These are phyloP conservation scores for Boletus speciosus DNA, from an alignment of 768 basidiomycete genomes.

Conservation along the genomic window DNA sequence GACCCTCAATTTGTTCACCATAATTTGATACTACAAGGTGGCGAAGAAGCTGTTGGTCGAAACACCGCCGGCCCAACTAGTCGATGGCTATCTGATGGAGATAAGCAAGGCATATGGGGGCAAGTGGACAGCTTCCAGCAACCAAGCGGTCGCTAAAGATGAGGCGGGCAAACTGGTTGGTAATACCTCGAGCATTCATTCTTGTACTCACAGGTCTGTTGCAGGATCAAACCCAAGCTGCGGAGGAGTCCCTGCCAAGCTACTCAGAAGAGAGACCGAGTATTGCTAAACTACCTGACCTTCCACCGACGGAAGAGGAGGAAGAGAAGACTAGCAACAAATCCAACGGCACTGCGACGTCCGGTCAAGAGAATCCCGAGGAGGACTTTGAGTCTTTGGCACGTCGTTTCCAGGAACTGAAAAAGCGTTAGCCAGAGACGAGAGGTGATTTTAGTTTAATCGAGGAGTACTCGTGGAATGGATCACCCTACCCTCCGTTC, in stretches of 20 bases:
- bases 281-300: slow-evolving; percentile 44
- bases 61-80: slow-evolving; percentile 70
- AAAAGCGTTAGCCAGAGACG: slow-evolving; percentile 56
- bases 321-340: slow-evolving; percentile 28
- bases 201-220: slow-evolving; percentile 2
- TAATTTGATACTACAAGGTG: slow-evolving; percentile 45
- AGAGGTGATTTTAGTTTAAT: slow-evolving; percentile 1
- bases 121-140: slow-evolving; percentile 50
- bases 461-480: neutral
- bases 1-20: neutral
- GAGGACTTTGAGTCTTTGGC: slow-evolving; percentile 76
- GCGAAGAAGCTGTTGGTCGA: slow-evolving; percentile 65
- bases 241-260: slow-evolving; percentile 21
- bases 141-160: slow-evolving; percentile 25
- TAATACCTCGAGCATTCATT: neutral
- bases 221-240: slow-evolving; percentile 7
- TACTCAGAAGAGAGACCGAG: slow-evolving; percentile 24
- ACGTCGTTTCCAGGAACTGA: slow-evolving; percentile 81
- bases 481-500: slow-evolving; percentile 1
- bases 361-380: slow-evolving; percentile 32
- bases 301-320: slow-evolving; percentile 50
- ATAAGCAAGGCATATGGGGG: slow-evolving; percentile 88
- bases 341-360: neutral
- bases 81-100: slow-evolving; percentile 85
- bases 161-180: slow-evolving; percentile 41